Evolutionary conservation across 2,329 filamentous ascomycete genomes (phyloP).

Genomic region (Canariomyces notabilis): DNA sequence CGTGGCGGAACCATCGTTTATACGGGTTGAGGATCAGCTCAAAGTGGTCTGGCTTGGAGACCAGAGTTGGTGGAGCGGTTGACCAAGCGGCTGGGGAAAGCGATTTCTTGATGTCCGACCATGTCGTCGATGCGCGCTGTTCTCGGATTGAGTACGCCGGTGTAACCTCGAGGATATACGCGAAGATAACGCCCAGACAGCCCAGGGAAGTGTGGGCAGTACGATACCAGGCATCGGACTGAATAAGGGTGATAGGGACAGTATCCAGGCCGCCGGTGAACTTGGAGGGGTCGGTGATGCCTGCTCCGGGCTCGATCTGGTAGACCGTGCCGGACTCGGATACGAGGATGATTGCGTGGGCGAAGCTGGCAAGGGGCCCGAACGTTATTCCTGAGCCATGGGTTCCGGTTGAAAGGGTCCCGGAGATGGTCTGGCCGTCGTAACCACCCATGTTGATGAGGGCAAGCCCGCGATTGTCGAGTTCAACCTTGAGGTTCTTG

Average conservation of each 20-base stretch:
- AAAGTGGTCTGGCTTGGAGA: constrained; percentile 23
- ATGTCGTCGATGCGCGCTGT: constrained; percentile 20
- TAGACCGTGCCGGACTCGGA: constrained; percentile 22
- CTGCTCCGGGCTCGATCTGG: constrained; percentile 24
- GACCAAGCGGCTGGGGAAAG: constrained; percentile 22
- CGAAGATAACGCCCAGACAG: constrained; percentile 25
- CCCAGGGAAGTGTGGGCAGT: constrained; percentile 25
- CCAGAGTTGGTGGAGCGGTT: constrained; percentile 13
- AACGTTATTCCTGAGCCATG: constrained; percentile 25
- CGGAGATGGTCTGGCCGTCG: constrained; percentile 26
- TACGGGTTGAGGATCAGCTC: constrained; percentile 28
- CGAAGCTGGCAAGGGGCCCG: constrained; percentile 20
- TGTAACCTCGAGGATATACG: constrained; percentile 24
- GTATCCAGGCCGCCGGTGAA: constrained; percentile 19
- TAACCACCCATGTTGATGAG: constrained; percentile 26
- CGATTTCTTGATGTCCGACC: constrained; percentile 21
- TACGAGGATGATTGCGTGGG: constrained; percentile 25
- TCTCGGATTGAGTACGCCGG: constrained; percentile 22
- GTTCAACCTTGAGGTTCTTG: constrained; percentile 23
- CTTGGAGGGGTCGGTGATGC: constrained; percentile 20
- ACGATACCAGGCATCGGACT: constrained; percentile 25
- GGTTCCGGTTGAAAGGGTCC: constrained; percentile 24
- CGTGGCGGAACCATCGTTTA: constrained; percentile 14
- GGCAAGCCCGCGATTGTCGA: constrained; percentile 23
- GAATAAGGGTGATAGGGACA: constrained; percentile 21